Conservation (phyloP, 2,329 filamentous ascomycete species). For the Verticillium klebahnii region DNA sequence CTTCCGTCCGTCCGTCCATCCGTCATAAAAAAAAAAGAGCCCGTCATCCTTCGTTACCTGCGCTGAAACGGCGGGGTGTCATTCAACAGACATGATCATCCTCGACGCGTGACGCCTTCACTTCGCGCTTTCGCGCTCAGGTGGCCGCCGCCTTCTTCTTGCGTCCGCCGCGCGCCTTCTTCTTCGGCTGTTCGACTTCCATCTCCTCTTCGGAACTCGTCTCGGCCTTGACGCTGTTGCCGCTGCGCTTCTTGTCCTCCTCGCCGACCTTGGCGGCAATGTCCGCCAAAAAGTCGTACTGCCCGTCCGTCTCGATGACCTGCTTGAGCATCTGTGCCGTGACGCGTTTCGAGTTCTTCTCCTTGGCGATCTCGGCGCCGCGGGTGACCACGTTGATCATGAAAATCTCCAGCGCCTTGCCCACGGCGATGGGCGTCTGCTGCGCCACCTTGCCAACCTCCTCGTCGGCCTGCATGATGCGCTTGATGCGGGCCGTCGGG, state of each 20-base stretch:
- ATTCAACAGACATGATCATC: background rate
- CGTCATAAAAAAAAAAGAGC: background rate
- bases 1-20: background rate
- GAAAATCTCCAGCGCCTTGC: slow-evolving; percentile 93
- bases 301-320: slow-evolving; percentile 80
- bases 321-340: slow-evolving; percentile 88
- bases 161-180: slow-evolving; percentile 38
- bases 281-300: slow-evolving; percentile 90
- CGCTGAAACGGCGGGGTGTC: background rate
- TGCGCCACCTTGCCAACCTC: slow-evolving; percentile 98
- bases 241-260: slow-evolving; percentile 45
- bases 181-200: slow-evolving; percentile 40
- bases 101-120: background rate
- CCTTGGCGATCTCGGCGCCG: slow-evolving; percentile 76
- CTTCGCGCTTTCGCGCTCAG: background rate
- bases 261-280: slow-evolving; percentile 78
- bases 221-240: slow-evolving; percentile 38
- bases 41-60: background rate
- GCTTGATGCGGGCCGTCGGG: slow-evolving; percentile 93
- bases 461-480: slow-evolving; percentile 99
- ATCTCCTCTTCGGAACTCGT: slow-evolving; percentile 48
- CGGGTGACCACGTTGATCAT: slow-evolving; percentile 93
- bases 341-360: slow-evolving; percentile 83
- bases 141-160: slow-evolving; percentile 41
- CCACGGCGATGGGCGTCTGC: slow-evolving; percentile 92